Conservation (phyloP, 371 early-diverging fungal species). For the Mortierella sp. region DNA sequence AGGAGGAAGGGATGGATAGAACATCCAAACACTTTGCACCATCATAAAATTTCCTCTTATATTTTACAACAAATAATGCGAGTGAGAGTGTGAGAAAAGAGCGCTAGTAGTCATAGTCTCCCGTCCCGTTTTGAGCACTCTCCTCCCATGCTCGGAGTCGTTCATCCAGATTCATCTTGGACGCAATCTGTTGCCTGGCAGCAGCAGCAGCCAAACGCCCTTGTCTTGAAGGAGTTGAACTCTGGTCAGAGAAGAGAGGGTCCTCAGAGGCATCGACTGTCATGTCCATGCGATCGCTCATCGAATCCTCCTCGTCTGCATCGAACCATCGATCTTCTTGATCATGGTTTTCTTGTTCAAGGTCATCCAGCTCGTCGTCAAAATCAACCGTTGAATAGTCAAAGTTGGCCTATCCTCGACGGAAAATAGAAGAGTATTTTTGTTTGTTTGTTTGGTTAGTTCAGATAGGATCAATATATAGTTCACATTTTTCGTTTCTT, state of each 20-base stretch:
- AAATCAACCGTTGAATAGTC: constrained; percentile 48
- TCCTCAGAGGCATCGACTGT: background rate
- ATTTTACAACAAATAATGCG: background rate
- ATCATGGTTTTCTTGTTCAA: constrained; percentile 45
- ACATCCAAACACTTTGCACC: no score
- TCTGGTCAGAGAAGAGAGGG: no score
- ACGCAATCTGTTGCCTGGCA: background rate
- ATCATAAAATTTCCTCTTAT: no score
- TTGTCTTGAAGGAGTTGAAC: background rate
- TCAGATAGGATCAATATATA: no score
- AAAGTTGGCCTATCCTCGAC: constrained; percentile 20
- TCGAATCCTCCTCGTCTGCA: constrained; percentile 26
- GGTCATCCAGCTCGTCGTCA: constrained; percentile 49
- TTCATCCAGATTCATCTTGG: constrained; percentile 31
- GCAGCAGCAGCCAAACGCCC: background rate
- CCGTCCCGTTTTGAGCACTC: constrained; percentile 42
- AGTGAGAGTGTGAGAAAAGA: background rate
- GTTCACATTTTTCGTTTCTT: no score
- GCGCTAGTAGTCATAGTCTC: constrained; percentile 41
- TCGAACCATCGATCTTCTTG: constrained; percentile 47
- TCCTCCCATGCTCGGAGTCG: constrained; percentile 39
- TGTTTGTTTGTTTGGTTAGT: no score
- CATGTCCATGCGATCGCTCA: background rate
- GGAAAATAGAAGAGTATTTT: no score
- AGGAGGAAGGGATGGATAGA: no score